Evolutionary conservation across 2,329 filamentous ascomycete species (phyloP).

Genomic region (Aaosphaeria pasadenensis): DNA sequence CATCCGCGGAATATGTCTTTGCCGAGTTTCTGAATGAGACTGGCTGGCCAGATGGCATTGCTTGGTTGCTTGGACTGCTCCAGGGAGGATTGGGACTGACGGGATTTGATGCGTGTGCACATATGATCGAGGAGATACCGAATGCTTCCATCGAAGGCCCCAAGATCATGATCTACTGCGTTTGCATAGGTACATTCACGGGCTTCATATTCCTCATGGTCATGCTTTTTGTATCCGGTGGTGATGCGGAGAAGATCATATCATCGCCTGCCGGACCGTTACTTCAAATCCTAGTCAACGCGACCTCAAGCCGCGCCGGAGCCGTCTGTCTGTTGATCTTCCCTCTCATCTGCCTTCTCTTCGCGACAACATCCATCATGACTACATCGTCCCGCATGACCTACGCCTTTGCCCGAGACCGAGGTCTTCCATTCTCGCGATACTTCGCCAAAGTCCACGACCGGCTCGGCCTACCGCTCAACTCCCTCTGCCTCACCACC

Average conservation of each 20-base stretch:
- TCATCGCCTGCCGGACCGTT: conserved; percentile 56
- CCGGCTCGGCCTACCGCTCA: conserved; percentile 62
- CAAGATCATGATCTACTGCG: conserved; percentile 64
- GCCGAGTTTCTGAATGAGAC: conserved; percentile 65
- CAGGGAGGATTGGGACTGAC: conserved; percentile 55
- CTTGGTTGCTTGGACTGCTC: conserved; percentile 51
- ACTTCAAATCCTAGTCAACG: conserved; percentile 61
- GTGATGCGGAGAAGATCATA: conserved; percentile 55
- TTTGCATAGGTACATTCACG: conserved; percentile 60
- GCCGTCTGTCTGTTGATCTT: conserved; percentile 66
- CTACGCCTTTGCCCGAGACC: conserved; percentile 65
- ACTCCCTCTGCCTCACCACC: conserved; percentile 61
- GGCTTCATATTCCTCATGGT: conserved; percentile 62
- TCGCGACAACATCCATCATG: conserved; percentile 63
- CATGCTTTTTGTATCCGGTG: conserved; percentile 62
- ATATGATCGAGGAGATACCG: conserved; percentile 62
- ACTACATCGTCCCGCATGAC: conserved; percentile 65
- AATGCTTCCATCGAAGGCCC: conserved; percentile 58
- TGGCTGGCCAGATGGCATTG: conserved; percentile 66
- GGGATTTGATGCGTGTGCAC: conserved; percentile 53
- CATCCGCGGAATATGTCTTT: conserved; percentile 64
- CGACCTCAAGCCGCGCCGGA: conserved; percentile 60
- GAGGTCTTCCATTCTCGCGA: conserved; percentile 61
- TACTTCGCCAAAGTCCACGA: conserved; percentile 62
- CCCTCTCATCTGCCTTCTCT: conserved; percentile 61